phyloP scores from a whole-genome alignment of 2,329 filamentous ascomycete genomes.

The Apiospora saccharicola region DNA sequence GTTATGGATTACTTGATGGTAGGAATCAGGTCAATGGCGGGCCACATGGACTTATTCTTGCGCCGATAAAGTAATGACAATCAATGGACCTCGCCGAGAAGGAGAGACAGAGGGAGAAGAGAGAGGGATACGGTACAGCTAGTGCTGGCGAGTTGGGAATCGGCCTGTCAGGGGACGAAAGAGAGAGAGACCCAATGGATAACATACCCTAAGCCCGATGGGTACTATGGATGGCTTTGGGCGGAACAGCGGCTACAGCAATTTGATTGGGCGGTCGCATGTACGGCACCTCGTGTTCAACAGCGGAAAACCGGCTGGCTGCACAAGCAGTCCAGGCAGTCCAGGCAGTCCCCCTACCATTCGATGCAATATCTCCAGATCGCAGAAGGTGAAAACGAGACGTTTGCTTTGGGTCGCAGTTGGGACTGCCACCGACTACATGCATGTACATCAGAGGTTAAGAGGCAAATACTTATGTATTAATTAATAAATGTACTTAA shows the following conservation, averaged over 20 bases:
- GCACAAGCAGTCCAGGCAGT: background rate
- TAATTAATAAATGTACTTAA: too few species aligned
- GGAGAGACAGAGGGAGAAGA: conserved; percentile 2
- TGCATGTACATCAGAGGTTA: background rate
- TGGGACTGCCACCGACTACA: background rate
- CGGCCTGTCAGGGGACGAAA: conserved; percentile 12
- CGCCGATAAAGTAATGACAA: background rate
- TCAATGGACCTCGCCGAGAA: background rate
- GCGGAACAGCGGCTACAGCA: background rate
- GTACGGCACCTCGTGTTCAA: conserved; percentile 13
- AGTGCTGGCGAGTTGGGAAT: background rate
- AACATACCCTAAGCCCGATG: conserved; percentile 5
- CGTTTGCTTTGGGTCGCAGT: background rate
- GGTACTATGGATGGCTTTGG: conserved; percentile 15
- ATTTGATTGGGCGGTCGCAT: conserved; percentile 13
- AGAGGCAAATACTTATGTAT: too few species aligned
- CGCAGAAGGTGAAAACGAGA: background rate
- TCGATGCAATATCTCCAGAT: conserved; percentile 10
- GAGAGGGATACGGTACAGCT: conserved; percentile 3
- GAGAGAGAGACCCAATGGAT: background rate
- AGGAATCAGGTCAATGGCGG: conserved; percentile 13
- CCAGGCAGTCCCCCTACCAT: too few species aligned
- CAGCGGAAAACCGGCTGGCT: conserved; percentile 3
- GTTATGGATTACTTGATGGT: background rate
- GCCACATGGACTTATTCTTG: conserved; percentile 13